Evolutionary conservation across 495 filamentous ascomycete species (phyloP), one percentile per base, ranked within the genome.

Genomic region (Annulohypoxylon nitens): DNA sequence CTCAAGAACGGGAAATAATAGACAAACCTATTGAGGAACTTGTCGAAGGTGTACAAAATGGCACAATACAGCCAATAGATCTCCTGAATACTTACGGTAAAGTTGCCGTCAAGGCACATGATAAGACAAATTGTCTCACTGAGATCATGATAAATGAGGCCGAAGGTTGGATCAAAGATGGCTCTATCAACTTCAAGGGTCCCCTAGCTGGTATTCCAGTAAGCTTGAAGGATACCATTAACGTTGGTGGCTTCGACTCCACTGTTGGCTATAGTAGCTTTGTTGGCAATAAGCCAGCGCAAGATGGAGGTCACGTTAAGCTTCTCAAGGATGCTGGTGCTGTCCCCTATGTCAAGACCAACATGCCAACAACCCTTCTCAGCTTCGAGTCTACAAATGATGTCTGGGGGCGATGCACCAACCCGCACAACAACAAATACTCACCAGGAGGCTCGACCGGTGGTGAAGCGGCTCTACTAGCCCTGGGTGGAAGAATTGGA

Each of bases 321-420:
- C 75, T 98, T 14, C 82, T 98, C 33, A 97, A 97, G 75, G 94
- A 97, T 81, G 93, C 94, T n/a, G 92, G 93, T n/a, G 96, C 96
- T 3, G 86, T 99, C 0, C 96, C 96, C 0, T 97, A 97, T 79
- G 93, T 95, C 16, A 99, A 98, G 85, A 99, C 96, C 1, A 95
- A 96, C 63, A 76, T 96, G n/a, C 96, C 96, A 3, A 92, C 95
- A 59, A 97, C 95, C 0, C 87, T 99, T 7, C 85, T 98, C 59
- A 94, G 91, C 34, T 98, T 98, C 76, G 96, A 98, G 79, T 94
- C 92, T 18, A 90, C 90, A 50, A 99, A 97, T 80, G 94, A 94
- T 69, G 90, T 98, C 23, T 94, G 91, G 91, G 95, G 96, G 26
- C 88, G 89, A 20, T 91, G 89, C 67, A 89, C 83, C 12, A 98